Evolutionary conservation across 2,329 filamentous ascomycete species (phyloP).

Genomic region (Trichothecium roseum): DNA sequence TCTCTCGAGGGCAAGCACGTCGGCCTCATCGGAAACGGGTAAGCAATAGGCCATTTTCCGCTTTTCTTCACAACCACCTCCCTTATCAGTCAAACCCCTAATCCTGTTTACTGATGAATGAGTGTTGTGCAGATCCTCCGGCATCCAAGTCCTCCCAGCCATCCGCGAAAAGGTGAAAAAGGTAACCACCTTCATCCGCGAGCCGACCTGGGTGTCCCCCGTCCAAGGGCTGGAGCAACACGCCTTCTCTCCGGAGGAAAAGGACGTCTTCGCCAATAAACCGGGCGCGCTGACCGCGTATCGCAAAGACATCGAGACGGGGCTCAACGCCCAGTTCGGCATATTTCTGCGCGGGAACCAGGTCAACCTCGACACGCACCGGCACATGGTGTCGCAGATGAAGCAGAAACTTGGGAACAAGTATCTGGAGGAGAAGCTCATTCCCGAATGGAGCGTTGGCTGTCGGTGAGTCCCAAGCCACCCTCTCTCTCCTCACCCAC

Average conservation of each 20-base stretch:
- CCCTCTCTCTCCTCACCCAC: too few relatives aligned
- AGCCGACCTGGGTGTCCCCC: constrained; percentile 39
- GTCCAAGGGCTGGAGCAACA: constrained; percentile 26
- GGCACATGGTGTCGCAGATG: constrained; percentile 27
- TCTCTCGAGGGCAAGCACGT: constrained; percentile 26
- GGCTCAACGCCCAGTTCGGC: constrained; percentile 34
- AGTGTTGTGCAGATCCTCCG: constrained; percentile 14
- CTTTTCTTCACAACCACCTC: too few relatives aligned
- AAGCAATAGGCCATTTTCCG: too few relatives aligned
- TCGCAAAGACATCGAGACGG: constrained; percentile 32
- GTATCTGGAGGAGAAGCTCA: constrained; percentile 37
- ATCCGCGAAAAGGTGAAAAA: constrained; percentile 19
- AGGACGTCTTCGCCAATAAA: constrained; percentile 26
- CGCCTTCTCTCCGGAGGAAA: constrained; percentile 29
- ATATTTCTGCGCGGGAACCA: constrained; percentile 31
- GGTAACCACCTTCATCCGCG: constrained; percentile 37
- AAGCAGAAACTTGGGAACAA: constrained; percentile 28
- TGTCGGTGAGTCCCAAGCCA: too few relatives aligned
- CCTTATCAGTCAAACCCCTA: background rate
- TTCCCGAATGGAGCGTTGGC: constrained; percentile 37
- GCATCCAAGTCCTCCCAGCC: constrained; percentile 34
- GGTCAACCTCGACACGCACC: constrained; percentile 26
- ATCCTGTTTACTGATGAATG: background rate
- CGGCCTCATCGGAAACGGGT: constrained; percentile 32
- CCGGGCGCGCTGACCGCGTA: constrained; percentile 25